Evolutionary conservation across 345 rosid genomes (phyloP).

Genomic region (Lumnitzera racemosa): DNA sequence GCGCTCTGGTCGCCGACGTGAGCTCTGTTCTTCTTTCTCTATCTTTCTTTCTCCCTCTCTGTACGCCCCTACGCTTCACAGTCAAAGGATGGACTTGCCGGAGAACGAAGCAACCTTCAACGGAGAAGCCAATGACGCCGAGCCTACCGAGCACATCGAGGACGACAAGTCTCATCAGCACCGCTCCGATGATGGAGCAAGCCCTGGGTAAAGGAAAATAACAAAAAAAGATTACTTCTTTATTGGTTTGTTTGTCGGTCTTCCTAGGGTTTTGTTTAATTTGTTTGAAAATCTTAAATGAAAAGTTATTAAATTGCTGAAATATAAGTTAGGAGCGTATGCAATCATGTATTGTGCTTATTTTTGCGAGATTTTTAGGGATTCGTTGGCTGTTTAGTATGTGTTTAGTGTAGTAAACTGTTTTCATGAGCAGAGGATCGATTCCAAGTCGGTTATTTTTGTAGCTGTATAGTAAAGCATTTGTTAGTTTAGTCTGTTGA

Average conservation of each 20-base stretch:
- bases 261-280: neutral
- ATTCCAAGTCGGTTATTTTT: no score
- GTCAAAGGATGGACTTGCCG: conserved; percentile 2
- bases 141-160: conserved; percentile 2
- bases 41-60: neutral
- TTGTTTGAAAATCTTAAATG: no score
- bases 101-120: conserved; percentile 5
- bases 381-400: no score
- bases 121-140: conserved; percentile 5
- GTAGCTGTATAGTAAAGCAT: no score
- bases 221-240: neutral
- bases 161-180: conserved; percentile 10
- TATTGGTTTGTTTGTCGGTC: neutral
- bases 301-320: no score
- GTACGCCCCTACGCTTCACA: neutral
- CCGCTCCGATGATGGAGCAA: conserved; percentile 16
- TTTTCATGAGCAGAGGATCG: no score
- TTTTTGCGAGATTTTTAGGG: no score
- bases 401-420: no score
- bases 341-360: no score
- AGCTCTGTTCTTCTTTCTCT: neutral
- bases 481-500: no score
- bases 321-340: no score
- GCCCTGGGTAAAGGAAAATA: conserved; percentile 12
- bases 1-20: neutral